Evolutionary conservation across 305 asterid species (phyloP), one percentile per base, ranked within the genome.

Genomic region (Vinca major): DNA sequence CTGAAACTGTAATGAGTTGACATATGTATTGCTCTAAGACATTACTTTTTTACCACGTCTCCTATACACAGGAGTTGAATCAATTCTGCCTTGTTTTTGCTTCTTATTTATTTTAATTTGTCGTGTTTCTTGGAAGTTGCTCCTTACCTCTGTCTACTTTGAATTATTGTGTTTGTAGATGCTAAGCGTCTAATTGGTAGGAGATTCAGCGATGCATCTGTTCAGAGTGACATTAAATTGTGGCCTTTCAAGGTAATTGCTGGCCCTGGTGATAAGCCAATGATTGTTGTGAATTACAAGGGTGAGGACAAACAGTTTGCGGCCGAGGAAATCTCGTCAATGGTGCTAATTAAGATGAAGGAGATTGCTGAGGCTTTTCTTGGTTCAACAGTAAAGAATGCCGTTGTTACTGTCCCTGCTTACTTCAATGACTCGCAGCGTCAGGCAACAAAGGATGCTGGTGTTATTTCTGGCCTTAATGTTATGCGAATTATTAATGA

Each of bases 281-380:
- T 65, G 69, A 65, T 65, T 65, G 58, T 65, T 11, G 69, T 65
- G 57, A 65, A 49, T 51, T 52, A 65, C 69, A 65, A 65, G 47
- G 69, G 69, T 26, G 69, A 65, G 44, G 69, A 65, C 16, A 67
- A 53, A 16, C 64, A 67, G 16, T 67, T 67, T 55, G 52, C 71
- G 5, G 71, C 71, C 11, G 71, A 67, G 71, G 71, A 67, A 55
- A 67, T 67, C 51, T 67, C 71, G 12, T 67, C 71, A 1, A 67
- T 67, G 71, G 71, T 67, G 12, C 71, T 67, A 19, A 40, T 4
- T 54, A 67, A 67, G 64, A 67, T 67, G 71, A 67, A 67, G 55
- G 71, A 67, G 55, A 65, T 65, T 65, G 69, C 69, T 6, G 69
- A 65, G 69, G 71, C 71, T n/a, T 67, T 37, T 50, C 71, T 67